Base-by-base conservation (phyloP, 148 eudicot species). In the Beta vulgaris region DNA sequence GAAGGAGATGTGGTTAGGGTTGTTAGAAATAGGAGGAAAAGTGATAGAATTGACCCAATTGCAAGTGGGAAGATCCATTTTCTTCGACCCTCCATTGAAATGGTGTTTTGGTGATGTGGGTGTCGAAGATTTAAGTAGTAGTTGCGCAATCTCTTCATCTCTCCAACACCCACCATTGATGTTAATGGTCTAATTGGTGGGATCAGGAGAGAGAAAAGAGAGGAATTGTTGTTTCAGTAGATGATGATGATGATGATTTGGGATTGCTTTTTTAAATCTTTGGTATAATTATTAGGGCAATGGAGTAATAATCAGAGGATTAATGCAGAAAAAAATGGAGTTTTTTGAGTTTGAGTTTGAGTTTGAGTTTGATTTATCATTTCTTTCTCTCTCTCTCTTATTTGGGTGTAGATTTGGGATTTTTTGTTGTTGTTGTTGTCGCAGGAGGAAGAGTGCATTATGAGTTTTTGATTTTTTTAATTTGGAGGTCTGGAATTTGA, bases 1-100 rank as follows among this genome's bases (percentile, higher is more conserved):
- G 85, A 75, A 21, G 90, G 77, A 9, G 84, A 76, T 26, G 87
- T 79, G 37, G 86, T 85, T 76, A 90, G 84, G 83, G 89, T 82
- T 73, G 86, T 81, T 36, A 89, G 73, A 31, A 88, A 87, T 12
- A 91, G 78, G 26, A 89, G 82, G 37, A 84, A 83, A 18, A 93
- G 91, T n/a, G 92, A 80, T 26, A 91, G 14, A 2, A 86, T 44
- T 31, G 92, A 83, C 31, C 74, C 83, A 32, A 93, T 78, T 37
- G 92, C 88, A 14, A 93, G 54, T 0, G 97, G 92, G 67, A 89
- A 82, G 84, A 93, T 89, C 92, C 94, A 92, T 78, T 81, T 90
- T 8, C 84, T 58, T 15, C 69, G 37, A 3, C 68, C 61, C 19
- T 82, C 90, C 75, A 81, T 77, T 69, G 83, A 71, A 16, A 76